Percentiles rank a stretch among this genome's conserved stretches.
Evolutionary conservation across 306 rosid genomes (phyloP).

Genomic region (Vachellia pachyceras): DNA sequence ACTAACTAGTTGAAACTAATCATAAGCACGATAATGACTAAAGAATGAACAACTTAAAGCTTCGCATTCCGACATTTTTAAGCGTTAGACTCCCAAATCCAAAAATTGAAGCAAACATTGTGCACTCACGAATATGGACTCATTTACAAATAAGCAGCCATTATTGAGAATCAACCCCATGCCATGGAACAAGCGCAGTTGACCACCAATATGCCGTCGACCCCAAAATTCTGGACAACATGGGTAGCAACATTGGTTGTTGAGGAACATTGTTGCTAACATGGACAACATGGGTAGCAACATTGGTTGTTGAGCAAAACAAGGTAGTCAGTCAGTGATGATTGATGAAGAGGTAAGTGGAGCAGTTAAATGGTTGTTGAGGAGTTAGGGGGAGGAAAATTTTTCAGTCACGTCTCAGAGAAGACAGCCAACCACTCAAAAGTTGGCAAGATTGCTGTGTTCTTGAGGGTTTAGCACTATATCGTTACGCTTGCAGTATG

Average conservation of each 20-base stretch:
- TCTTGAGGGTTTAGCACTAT: not conserved
- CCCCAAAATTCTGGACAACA: conserved; percentile 88
- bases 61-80: conserved; percentile 15
- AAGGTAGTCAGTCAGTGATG: not conserved
- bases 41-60: conserved; percentile 21
- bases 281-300: not conserved
- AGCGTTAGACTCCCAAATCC: conserved; percentile 5
- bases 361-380: not conserved
- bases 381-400: not conserved
- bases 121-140: conserved; percentile 39
- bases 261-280: too few species aligned
- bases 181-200: conserved; percentile 96
- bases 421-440: not conserved
- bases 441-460: not conserved
- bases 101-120: conserved; percentile 17
- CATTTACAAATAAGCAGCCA: conserved; percentile 31
- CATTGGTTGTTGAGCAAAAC: too few species aligned
- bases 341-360: not conserved
- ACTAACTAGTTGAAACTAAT: conserved; percentile 2
- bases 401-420: not conserved
- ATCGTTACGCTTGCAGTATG: not conserved
- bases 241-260: not conserved
- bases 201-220: conserved; percentile 90
- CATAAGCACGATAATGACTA: not conserved
- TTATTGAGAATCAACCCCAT: conserved; percentile 67